These are phyloP conservation scores for Euphorbia peplus DNA, from an alignment of 345 rosid genomes.

Conservation along the genomic window DNA sequence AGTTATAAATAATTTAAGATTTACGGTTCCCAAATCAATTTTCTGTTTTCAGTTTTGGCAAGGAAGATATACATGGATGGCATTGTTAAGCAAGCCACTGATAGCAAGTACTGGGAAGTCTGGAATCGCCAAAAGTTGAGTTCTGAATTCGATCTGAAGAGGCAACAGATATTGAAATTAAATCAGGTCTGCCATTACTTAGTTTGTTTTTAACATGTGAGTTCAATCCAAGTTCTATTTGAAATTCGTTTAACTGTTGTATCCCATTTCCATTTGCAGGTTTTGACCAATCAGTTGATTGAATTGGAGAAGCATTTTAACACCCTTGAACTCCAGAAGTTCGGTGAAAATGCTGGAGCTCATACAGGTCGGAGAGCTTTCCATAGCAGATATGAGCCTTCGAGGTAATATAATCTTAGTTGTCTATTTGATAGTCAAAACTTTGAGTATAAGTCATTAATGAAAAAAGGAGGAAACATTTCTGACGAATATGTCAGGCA, in stretches of 20 bases:
- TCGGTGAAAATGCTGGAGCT: slow-evolving; percentile 52
- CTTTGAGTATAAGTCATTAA: not conserved
- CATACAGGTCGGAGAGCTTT: slow-evolving; percentile 42
- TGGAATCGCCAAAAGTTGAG: slow-evolving; percentile 87
- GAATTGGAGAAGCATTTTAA: slow-evolving; percentile 89
- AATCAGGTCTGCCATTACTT: slow-evolving; percentile 54
- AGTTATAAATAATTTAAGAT: not conserved
- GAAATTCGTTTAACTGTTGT: slow-evolving; percentile 12
- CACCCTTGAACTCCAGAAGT: slow-evolving; percentile 73
- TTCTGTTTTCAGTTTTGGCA: slow-evolving; percentile 62
- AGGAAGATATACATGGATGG: slow-evolving; percentile 74
- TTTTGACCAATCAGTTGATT: slow-evolving; percentile 75
- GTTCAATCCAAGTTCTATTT: slow-evolving; percentile 15
- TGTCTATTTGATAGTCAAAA: slow-evolving; percentile 13
- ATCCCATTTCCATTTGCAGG: slow-evolving; percentile 45
- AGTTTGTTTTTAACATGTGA: slow-evolving; percentile 8
- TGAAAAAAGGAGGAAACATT: not conserved
- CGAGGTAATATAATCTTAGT: slow-evolving; percentile 48
- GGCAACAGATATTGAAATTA: slow-evolving; percentile 50
- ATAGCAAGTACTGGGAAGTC: slow-evolving; percentile 74
- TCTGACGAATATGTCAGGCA: not conserved
- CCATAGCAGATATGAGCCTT: slow-evolving; percentile 50
- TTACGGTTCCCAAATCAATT: not conserved
- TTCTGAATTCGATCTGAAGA: slow-evolving; percentile 83
- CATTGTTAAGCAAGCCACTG: slow-evolving; percentile 79